Base-by-base conservation (phyloP, 169 alveolate genomes). In the Cryptosporidium ubiquitum region DNA sequence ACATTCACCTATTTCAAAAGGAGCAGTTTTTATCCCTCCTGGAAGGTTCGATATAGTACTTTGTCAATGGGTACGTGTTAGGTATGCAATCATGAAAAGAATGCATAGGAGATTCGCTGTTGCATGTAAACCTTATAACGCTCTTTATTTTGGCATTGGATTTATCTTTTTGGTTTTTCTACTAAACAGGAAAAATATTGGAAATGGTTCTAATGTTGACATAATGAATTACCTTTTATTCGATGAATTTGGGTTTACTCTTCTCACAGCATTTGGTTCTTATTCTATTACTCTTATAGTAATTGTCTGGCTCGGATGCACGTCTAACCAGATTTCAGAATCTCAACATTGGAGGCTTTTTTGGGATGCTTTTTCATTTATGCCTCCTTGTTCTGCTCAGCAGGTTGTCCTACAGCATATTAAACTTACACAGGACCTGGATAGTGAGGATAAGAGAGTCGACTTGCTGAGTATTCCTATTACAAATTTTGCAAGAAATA, bases 381-480 rank as follows among this genome's bases (percentile, higher is more conserved):
- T 79, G 89, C 75, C 89, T 40, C 89, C 89, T 10, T 79, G 79
- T 42, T 79, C 89, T 12, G 89, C 89, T 47, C 89, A 79, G 61
- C 89, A 79, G 35, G 39, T 79, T 6, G 89, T 79, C 26, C 79
- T 79, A 26, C 89, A 79, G 37, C 89, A 79, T 31, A 79, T 79
- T 0, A 79, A 79, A 44, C 68, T 79, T 7, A 79, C 89, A 29
- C 89, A 79, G 61, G 89, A 79, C 29, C 52, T 79, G 7, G 89
- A 79, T 44, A 61, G 31, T 29, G 89, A 79, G 26, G 89, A 79
- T 18, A 79, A 49, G 31, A 79, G 89, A 31, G 89, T 61, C 29
- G 60, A 68, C 29, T 35, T 79, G 9, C 61, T 75, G 89, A 64
- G 89, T 9, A 61, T 79, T 31, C 89, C 89, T 2, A 58, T 79